Base-by-base conservation (phyloP, 2,329 filamentous ascomycete species). In the Aciculosporium take region DNA sequence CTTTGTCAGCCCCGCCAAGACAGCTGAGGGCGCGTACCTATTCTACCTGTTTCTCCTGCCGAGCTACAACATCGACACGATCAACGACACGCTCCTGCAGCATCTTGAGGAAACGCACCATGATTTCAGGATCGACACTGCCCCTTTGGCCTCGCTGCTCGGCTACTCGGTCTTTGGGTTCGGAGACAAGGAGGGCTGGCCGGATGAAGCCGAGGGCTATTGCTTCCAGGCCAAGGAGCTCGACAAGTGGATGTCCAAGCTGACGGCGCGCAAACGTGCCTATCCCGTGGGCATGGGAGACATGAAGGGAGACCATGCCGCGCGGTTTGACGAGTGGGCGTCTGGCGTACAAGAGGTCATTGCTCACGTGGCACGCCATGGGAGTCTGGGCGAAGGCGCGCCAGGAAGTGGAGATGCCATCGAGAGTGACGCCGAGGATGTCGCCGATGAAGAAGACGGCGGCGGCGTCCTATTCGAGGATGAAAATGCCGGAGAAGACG, bases 221-320 rank as follows among this genome's bases (percentile, higher is more conserved):
- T 95, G 89, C 57, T 87, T 85, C 47, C 89, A 96, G 57, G 89
- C 89, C 1, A 84, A 81, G 54, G 81, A 94, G 50, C 69, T 93
- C 3, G 89, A 98, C 57, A 87, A 79, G 57, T 96, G 91, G 89
- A 84, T 98, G 83, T 87, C 89, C n/a, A 93, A 87, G 56, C 64
- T 98, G 53, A 94, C 88, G 0, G 81, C 76, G 2, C 75, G 81
- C 46, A 94, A 89, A 63, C 72, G 88, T 55, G 88, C 86, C 1
- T 96, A 82, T 53, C 89, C 89, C 0, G 67, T 96, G 6, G 91
- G 91, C 4, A 80, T 89, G 70, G 86, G 83, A 2, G 87, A 96
- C 60, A 74, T 83, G 43, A 93, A 87, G 61, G 70, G 64, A n/a
- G 82, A 91, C 56, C 75, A 78, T 17, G 64, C 68, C 17, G 61